Percentiles rank a stretch among this genome's conserved stretches.
Conservation (phyloP, 768 basidiomycete genomes). For the Lentinula sp. region DNA sequence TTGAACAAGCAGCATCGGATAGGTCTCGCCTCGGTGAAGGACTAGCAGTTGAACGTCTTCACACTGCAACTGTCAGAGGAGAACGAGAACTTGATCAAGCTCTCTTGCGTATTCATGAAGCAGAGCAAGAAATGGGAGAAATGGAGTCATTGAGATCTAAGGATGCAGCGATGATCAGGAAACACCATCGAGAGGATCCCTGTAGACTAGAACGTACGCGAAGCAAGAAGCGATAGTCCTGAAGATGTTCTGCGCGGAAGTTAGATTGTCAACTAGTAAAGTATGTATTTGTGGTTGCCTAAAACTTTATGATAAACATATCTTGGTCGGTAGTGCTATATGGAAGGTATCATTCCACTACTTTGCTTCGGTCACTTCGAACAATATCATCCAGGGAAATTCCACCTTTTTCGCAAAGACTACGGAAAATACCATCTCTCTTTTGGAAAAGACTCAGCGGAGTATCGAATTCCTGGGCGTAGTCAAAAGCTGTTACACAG, state of each 20-base stretch:
- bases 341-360: not conserved
- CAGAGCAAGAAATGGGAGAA: not conserved
- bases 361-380: not conserved
- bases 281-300: no score
- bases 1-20: not conserved
- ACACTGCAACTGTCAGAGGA: not conserved
- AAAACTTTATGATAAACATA: no score
- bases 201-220: no score
- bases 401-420: not conserved
- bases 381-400: not conserved
- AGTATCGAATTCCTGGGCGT: not conserved
- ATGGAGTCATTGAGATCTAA: not conserved
- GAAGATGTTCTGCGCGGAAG: no score
- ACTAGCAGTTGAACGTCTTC: not conserved
- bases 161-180: not conserved
- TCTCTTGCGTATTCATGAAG: not conserved
- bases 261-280: no score
- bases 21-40: not conserved
- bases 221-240: no score
- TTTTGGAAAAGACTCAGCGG: not conserved
- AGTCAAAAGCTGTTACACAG: not conserved
- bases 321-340: not conserved
- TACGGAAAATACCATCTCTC: not conserved
- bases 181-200: not conserved
- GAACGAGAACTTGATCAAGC: not conserved